Conservation (phyloP, 192 early-diverging fungal genomes). For the Mortierella antarctica region DNA sequence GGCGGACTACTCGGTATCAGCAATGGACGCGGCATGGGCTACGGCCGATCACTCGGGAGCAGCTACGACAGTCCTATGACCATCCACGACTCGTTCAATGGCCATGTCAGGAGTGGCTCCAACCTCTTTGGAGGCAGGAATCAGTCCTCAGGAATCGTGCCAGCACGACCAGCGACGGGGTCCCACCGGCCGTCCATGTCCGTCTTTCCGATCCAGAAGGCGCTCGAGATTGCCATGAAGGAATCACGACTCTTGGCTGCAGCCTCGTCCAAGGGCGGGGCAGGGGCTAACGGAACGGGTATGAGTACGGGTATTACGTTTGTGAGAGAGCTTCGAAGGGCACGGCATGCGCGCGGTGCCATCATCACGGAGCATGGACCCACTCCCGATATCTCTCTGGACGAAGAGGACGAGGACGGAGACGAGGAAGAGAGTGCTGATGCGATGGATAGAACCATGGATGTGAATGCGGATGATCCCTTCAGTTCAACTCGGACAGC, state of each 20-base stretch:
- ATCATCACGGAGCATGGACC: slow-evolving; percentile 34
- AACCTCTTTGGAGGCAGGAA: slow-evolving; percentile 43
- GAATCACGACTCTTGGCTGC: slow-evolving; percentile 34
- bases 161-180: slow-evolving; percentile 12
- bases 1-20: slow-evolving; percentile 47
- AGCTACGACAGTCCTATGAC: slow-evolving; percentile 45
- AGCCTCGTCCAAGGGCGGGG: slow-evolving; percentile 36
- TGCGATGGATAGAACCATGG: neutral
- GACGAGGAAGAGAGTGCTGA: neutral
- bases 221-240: slow-evolving; percentile 46
- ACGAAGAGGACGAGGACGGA: slow-evolving; percentile 21
- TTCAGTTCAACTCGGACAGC: neutral
- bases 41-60: slow-evolving; percentile 28
- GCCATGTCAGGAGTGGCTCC: slow-evolving; percentile 49
- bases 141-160: slow-evolving; percentile 20
- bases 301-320: slow-evolving; percentile 41
- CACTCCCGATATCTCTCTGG: slow-evolving; percentile 28
- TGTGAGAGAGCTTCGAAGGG: slow-evolving; percentile 40
- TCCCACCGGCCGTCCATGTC: slow-evolving; percentile 25
- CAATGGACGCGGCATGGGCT: slow-evolving; percentile 50
- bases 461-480: neutral
- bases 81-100: slow-evolving; percentile 41
- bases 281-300: slow-evolving; percentile 41
- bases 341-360: slow-evolving; percentile 21
- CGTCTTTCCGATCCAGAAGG: slow-evolving; percentile 52